phyloP scores from a whole-genome alignment of 345 rosid genomes.

The Eucalyptus erythrocorys region DNA sequence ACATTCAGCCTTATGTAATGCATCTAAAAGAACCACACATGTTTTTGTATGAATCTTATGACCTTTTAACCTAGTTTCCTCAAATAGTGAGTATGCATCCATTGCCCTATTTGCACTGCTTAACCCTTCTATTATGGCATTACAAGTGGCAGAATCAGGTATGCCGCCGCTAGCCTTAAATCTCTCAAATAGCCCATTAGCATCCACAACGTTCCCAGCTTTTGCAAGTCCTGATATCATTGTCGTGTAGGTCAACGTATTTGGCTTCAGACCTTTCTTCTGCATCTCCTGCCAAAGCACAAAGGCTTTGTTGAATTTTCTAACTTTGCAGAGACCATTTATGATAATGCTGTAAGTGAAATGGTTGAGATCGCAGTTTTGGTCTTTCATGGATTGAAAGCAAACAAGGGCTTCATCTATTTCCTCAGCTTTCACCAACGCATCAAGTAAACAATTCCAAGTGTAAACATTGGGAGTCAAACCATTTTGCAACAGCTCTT shows the following conservation, averaged over 20 bases:
- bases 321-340: constrained; percentile 74
- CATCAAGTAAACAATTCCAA: constrained; percentile 98
- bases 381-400: constrained; percentile 77
- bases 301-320: constrained; percentile 93
- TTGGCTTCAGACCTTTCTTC: constrained; percentile 66
- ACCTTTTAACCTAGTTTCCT: constrained; percentile 76
- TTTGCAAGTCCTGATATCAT: constrained; percentile 88
- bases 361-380: constrained; percentile 61
- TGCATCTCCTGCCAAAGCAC: constrained; percentile 99
- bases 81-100: constrained; percentile 70
- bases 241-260: constrained; percentile 68
- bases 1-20: constrained; percentile 75
- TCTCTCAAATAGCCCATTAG: constrained; percentile 58
- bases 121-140: constrained; percentile 79
- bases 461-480: constrained; percentile 73
- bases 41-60: constrained; percentile 57
- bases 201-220: constrained; percentile 82
- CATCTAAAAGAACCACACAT: constrained; percentile 76
- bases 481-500: constrained; percentile 91
- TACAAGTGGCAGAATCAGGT: constrained; percentile 73
- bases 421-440: constrained; percentile 85
- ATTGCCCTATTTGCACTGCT: constrained; percentile 65
- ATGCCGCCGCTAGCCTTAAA: constrained; percentile 56
- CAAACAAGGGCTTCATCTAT: constrained; percentile 76
- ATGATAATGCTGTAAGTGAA: constrained; percentile 72